Evolutionary conservation across 306 rosid species (phyloP), one percentile per base, ranked within the genome.

Genomic region (Elaeagnus macrophylla): DNA sequence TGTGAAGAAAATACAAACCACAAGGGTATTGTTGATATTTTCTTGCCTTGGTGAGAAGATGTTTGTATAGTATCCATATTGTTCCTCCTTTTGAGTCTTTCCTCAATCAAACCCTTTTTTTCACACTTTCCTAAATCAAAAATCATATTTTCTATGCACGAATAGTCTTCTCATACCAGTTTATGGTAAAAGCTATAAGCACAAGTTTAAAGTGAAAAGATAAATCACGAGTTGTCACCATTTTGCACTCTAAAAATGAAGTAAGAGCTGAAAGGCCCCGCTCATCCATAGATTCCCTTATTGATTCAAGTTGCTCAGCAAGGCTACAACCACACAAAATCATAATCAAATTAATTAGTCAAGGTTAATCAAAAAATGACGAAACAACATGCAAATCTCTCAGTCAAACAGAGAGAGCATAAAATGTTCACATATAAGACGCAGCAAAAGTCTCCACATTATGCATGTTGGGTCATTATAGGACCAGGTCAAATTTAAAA

Each of bases 261-360:
- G 68, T 48, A 60, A 91, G 83, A 56, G 96, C 76, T 56, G 83
- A 69, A 56, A 58, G 61, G 54, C 77, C 93, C 60, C 53, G 32
- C 53, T 76, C 79, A 69, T 84, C 93, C 69, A 91, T 37, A 39
- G 99, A 84, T 56, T 75, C 78, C 20, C 46, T 60, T 65, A 91
- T 80, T 56, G 96, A 84, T 72, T 84, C 89, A 65, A 91, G 87
- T 79, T 87, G 96, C 73, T 91, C 96, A 3, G 95, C 66, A 55
- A 91, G 96, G 72, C 99, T 91, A 83, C 75, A 79, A 74, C 58
- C 68, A 63, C 70, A 55, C 54, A 57, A 48, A 77, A 43, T 48
- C 64, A 72, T 38, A 53, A 32, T 41, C 42, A 59, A 39, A 9
- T 41, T 10, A 57, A 62, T 42, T 53, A 51, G 35, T 45, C 46